Conservation (phyloP, 1,284 basidiomycete genomes). For the Heterobasidion occidentale region DNA sequence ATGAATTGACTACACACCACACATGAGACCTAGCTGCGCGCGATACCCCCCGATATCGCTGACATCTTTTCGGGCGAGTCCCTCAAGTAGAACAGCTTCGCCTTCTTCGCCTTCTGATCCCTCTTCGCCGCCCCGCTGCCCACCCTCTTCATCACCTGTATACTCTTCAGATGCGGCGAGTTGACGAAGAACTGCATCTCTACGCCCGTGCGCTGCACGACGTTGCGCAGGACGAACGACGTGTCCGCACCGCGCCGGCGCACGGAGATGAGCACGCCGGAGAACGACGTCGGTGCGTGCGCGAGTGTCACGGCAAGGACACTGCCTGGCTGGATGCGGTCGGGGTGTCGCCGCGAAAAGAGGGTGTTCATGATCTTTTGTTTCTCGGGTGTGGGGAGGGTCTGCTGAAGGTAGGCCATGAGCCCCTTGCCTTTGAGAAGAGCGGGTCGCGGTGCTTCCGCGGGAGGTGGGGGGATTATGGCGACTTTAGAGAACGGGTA, state of each 20-base stretch:
- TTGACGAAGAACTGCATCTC: conserved; percentile 86
- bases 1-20: not conserved
- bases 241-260: conserved; percentile 79
- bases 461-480: conserved; percentile 42
- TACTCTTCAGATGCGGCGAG: conserved; percentile 80
- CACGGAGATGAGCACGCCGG: conserved; percentile 79
- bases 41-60: conserved; percentile 53
- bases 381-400: conserved; percentile 62
- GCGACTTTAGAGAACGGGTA: conserved; percentile 77
- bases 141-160: conserved; percentile 64
- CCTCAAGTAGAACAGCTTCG: conserved; percentile 73
- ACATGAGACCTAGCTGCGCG: not conserved
- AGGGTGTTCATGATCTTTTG: conserved; percentile 55
- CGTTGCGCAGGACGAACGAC: conserved; percentile 77
- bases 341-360: conserved; percentile 63
- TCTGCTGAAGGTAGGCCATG: conserved; percentile 66
- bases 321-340: conserved; percentile 70
- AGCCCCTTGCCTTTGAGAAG: conserved; percentile 69
- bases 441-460: conserved; percentile 31
- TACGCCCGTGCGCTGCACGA: conserved; percentile 82
- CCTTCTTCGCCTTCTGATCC: conserved; percentile 52
- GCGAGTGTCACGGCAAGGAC: conserved; percentile 70
- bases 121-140: conserved; percentile 37
- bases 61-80: conserved; percentile 78
- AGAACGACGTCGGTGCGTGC: conserved; percentile 72